A percentile compares a stretch with the other conserved stretches of the same genome.
phyloP scores from a whole-genome alignment of 352 stramenopile species.

The Phytophthora capsici region DNA sequence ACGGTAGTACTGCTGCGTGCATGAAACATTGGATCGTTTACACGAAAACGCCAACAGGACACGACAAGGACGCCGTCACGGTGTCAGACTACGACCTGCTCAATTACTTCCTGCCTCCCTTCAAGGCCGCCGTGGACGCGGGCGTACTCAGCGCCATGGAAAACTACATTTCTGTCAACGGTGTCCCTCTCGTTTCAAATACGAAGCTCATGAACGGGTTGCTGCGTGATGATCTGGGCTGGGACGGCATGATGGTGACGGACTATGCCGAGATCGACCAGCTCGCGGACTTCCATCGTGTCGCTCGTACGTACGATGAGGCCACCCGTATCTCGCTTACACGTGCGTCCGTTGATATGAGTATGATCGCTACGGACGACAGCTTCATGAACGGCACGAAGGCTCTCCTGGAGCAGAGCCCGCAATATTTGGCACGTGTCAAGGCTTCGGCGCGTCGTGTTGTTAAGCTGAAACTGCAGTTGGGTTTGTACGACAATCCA shows the following conservation, averaged over 20 bases:
- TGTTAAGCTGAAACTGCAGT: conserved; percentile 60
- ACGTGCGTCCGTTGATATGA: conserved; percentile 87
- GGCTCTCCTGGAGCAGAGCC: conserved; percentile 33
- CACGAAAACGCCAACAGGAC: conserved; percentile 62
- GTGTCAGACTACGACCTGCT: conserved; percentile 66
- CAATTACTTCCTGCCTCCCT: conserved; percentile 78
- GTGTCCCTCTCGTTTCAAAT: conserved; percentile 83
- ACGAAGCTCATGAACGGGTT: conserved; percentile 66
- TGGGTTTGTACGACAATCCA: conserved; percentile 63
- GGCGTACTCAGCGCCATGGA: conserved; percentile 88
- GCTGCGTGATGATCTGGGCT: conserved; percentile 72
- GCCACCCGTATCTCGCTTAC: conserved; percentile 49
- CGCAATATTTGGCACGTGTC: conserved; percentile 38
- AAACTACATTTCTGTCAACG: conserved; percentile 90
- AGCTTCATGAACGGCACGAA: conserved; percentile 51
- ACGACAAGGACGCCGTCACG: conserved; percentile 75
- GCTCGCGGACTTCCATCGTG: conserved; percentile 51
- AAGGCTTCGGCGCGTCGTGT: conserved; percentile 54
- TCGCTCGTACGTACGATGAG: conserved; percentile 16
- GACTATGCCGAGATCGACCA: conserved; percentile 92
- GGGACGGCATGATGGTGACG: conserved; percentile 86
- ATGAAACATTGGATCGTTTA: conserved; percentile 89
- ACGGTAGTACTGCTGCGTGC: conserved; percentile 58
- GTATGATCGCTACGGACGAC: conserved; percentile 56
- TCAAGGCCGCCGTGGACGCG: conserved; percentile 71